A percentile compares a stretch with the other conserved stretches of the same genome.
phyloP scores from a whole-genome alignment of 192 early-diverging fungal species.

The Thamnidium elegans region DNA sequence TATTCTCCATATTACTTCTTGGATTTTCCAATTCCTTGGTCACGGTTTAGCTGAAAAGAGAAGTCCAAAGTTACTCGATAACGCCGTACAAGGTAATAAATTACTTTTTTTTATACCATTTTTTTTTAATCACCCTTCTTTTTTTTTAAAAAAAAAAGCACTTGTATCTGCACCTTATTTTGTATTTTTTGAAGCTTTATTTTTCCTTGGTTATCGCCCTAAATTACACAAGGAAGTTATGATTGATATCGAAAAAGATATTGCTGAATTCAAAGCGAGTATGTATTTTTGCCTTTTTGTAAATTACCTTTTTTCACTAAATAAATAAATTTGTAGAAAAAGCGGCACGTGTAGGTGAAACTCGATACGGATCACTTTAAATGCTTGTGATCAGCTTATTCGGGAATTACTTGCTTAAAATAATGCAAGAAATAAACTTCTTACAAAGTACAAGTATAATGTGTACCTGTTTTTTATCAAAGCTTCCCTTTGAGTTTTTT shows the following conservation, averaged over 20 bases:
- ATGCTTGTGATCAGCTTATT: too few species aligned
- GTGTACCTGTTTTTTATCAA: too few species aligned
- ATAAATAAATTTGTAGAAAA: too few species aligned
- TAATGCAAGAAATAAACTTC: too few species aligned
- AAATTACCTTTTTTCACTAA: too few species aligned
- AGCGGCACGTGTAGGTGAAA: too few species aligned
- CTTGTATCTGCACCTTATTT: constrained; percentile 93
- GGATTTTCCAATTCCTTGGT: constrained; percentile 90
- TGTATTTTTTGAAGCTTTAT: constrained; percentile 85
- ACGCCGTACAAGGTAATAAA: constrained; percentile 71
- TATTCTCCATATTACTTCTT: constrained; percentile 65
- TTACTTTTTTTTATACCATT: background rate
- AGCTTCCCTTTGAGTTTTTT: too few species aligned
- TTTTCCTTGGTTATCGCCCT: constrained; percentile 78
- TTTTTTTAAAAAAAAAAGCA: constrained; percentile 45
- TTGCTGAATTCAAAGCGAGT: constrained; percentile 50
- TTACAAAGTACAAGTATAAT: too few species aligned
- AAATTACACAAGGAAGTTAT: constrained; percentile 61
- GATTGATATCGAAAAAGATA: constrained; percentile 48
- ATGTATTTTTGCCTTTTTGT: background rate
- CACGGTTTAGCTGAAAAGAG: constrained; percentile 86
- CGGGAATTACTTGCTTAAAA: too few species aligned
- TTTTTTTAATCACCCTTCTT: background rate
- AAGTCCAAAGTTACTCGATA: constrained; percentile 85
- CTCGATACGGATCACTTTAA: too few species aligned